Base-by-base conservation (phyloP, 2,329 filamentous ascomycete genomes). In the Podosphaera fusca region DNA sequence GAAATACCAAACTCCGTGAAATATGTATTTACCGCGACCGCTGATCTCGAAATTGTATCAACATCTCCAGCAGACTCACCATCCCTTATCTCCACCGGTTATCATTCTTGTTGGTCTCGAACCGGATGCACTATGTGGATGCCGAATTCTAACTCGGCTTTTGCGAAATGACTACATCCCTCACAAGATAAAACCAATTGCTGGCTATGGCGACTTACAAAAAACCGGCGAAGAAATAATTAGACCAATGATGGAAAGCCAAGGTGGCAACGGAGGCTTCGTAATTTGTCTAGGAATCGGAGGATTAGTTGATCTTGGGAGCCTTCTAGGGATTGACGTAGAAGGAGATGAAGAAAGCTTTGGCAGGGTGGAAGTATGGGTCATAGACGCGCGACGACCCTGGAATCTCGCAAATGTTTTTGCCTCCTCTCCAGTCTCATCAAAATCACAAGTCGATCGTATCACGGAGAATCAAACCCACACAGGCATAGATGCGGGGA, bases 391-490 rank as follows among this genome's bases (percentile, higher is more conserved):
- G 34, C 79, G 92, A 69, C 77, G 92, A 59, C 92, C 92, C 12
- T 96, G 90, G 88, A 96, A 98, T 67, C 68, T 98, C 66, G 81
- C 80, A 61, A 98, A 98, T 68, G 81, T 96, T 12, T 96, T 96
- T 72, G 88, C 85, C 10, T 85, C 85, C 2, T 79, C 79, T 59
- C 73, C 42, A 74, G 75, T 30, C 71, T 70, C 33, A 70, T 73
- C 4, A 64, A 68, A n/a, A 72, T 69, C 47, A 72, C 74, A 59
- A 69, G 73, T 64, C 67, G 75, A 47, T 30, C 67, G 71, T 40
- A 67, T 61, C 12, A 63, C 67, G 56, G 59, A 66, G 53, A 65
- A 64, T 64, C 73, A 76, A 60, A 77, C 76, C 60, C 78, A 79
- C 5, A 66, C 70, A 9, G 88, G 89, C 7, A 80, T 95, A 2